Base-by-base conservation (phyloP, 139 green algal genomes). In the Yamagishiella unicocca region DNA sequence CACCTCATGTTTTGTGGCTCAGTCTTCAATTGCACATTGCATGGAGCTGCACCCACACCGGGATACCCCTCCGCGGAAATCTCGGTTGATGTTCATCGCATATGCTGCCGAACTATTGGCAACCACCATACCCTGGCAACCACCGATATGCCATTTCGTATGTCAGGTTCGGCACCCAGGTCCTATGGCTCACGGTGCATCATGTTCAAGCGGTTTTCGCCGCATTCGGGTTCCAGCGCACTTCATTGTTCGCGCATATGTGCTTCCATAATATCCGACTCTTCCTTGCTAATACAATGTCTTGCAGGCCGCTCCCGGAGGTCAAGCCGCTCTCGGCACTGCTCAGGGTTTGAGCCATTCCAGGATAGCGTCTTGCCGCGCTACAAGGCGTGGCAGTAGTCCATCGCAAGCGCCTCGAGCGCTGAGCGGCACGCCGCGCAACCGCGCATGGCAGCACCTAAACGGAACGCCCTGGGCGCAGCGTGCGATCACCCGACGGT, bases 241-340 rank as follows among this genome's bases (percentile, higher is more conserved):
- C n/a, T n/a, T n/a, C n/a, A n/a, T n/a, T n/a, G n/a, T n/a, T n/a
- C n/a, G n/a, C n/a, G n/a, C n/a, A n/a, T n/a, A n/a, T n/a, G n/a
- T n/a, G n/a, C n/a, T n/a, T n/a, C n/a, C n/a, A n/a, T n/a, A n/a
- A n/a, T n/a, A n/a, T n/a, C n/a, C n/a, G n/a, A n/a, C n/a, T 12
- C 17, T 58, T 12, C 17, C 50, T 17, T 58, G 50, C 12, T 17
- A 12, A 12, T 12, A 58, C 27, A 7, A 33, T 71, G 24, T 1
- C 33, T 4, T 53, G 67, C 67, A 87, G 82, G 82, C 82, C 82
- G 82, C 82, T 87, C 1, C 67, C 82, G 17, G 82, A 87, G 82
- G 67, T 80, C 35, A 87, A 87, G 82, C 82, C 82, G 33, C 67
- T 87, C 46, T 80, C 82, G 25, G 46, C 67, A 5, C 35, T 87